A percentile compares a stretch with the other conserved stretches of the same genome.
Conservation (phyloP, 179 eudicot genomes). For the Camellia oleifera region DNA sequence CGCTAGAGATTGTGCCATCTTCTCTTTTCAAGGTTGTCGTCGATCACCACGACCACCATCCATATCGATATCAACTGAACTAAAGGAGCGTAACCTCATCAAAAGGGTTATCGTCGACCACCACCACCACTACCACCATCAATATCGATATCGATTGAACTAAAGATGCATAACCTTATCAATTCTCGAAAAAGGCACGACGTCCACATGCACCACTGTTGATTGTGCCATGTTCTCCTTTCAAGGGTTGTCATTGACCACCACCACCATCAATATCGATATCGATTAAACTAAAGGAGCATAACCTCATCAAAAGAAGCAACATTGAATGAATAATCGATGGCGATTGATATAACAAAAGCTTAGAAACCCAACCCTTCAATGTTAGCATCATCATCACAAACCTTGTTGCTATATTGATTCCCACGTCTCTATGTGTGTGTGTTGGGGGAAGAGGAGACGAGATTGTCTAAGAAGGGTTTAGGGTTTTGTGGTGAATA, state of each 20-base stretch:
- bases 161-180: not conserved
- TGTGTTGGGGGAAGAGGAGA: too few species aligned
- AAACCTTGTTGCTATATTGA: not conserved
- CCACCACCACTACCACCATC: not conserved
- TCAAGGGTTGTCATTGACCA: not conserved
- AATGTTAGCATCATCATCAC: not conserved
- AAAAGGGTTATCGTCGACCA: not conserved
- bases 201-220: too few species aligned
- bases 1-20: not conserved
- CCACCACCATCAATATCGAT: not conserved
- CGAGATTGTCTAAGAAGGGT: not conserved
- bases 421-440: too few species aligned
- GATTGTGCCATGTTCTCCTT: not conserved
- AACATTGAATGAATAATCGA: not conserved
- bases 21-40: not conserved
- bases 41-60: not conserved
- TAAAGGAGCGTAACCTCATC: not conserved
- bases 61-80: not conserved
- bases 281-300: slow-evolving; percentile 1
- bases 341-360: not conserved
- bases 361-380: not conserved
- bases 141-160: not conserved
- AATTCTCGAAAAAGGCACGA: too few species aligned
- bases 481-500: not conserved
- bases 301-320: not conserved